Base-by-base conservation (phyloP, 441 rosid species). In the Populus hybrid region DNA sequence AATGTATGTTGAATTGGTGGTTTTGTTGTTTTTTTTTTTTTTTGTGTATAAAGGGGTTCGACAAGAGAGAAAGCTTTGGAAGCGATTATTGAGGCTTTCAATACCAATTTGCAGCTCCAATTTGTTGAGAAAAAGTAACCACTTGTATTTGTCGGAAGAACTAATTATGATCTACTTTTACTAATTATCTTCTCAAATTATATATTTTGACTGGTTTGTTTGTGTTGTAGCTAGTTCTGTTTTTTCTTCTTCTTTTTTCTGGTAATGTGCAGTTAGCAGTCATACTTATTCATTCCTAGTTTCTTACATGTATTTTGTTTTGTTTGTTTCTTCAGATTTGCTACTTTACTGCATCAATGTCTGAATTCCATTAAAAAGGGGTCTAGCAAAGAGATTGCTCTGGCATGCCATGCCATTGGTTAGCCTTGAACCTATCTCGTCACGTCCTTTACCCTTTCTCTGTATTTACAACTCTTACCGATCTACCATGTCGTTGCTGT, bases 11-110 rank as follows among this genome's bases (percentile, higher is more conserved):
- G 18, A 69, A 73, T 72, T 72, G 42, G 64, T 36, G 70, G 20
- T 54, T 61, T 79, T 79, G 5, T 72, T 73, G 14, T 30, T 30
- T 30, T 30, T 23, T 65, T 57, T 26, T 26, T 26, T 26, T 26
- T 26, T 26, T 73, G 16, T 54, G 81, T 74, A 21, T 84, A 42
- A 57, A 96, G 99, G 92, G 89, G 95, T 78, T 81, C 98, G n/a
- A 93, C 96, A 1, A 89, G 97, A 84, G 99, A 94, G 88, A 89
- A 82, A 80, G 98, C 99, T 76, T 78, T 96, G 87, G 81, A 83
- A 12, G 66, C 85, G 7, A 92, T 93, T 78, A 84, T 90, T 20
- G 96, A 92, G 1, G 92, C 98, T 73, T 94, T 94, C 82, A 90
- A 81, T 79, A 85, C 83, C 79, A 84, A 82, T 59, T 74, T 96